These are phyloP conservation scores for Saccharomyces jurei DNA, from an alignment of 805 yeast species.

Conservation along the genomic window DNA sequence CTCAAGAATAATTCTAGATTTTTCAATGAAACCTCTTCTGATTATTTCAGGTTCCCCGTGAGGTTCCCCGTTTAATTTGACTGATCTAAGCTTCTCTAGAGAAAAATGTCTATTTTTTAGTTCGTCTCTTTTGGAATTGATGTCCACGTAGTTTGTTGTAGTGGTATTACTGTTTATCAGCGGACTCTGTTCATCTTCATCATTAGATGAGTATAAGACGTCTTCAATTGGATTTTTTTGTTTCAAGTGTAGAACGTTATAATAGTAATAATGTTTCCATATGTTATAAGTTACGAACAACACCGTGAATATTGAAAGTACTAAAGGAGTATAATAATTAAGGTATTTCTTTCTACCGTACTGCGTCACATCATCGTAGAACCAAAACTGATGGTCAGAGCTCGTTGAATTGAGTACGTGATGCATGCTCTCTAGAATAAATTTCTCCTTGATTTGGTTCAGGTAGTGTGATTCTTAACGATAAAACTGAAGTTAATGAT, in stretches of 20 bases:
- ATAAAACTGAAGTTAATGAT: not conserved
- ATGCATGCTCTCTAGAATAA: not conserved
- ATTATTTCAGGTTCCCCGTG: conserved; percentile 46
- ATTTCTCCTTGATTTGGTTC: not conserved
- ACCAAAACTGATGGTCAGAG: conserved; percentile 35
- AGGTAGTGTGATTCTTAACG: not conserved
- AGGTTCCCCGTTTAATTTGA: conserved; percentile 52
- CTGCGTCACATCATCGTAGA: conserved; percentile 50
- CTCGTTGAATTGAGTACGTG: not conserved
- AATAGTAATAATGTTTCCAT: conserved; percentile 14
- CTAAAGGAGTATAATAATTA: conserved; percentile 27
- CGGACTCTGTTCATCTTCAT: conserved; percentile 1
- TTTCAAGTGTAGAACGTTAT: conserved; percentile 11
- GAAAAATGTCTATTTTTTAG: conserved; percentile 59
- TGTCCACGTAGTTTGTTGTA: conserved; percentile 5
- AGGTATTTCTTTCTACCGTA: conserved; percentile 41
- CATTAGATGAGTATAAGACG: conserved; percentile 4
- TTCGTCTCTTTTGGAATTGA: conserved; percentile 2
- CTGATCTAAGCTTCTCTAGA: conserved; percentile 44
- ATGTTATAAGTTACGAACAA: conserved; percentile 12
- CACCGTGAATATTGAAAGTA: conserved; percentile 5
- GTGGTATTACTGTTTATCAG: not conserved
- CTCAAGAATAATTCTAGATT: conserved; percentile 45
- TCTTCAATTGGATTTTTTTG: conserved; percentile 16
- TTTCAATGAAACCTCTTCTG: conserved; percentile 44